Base-by-base conservation (phyloP, 179 eudicot species). In the Nepenthes alata region DNA sequence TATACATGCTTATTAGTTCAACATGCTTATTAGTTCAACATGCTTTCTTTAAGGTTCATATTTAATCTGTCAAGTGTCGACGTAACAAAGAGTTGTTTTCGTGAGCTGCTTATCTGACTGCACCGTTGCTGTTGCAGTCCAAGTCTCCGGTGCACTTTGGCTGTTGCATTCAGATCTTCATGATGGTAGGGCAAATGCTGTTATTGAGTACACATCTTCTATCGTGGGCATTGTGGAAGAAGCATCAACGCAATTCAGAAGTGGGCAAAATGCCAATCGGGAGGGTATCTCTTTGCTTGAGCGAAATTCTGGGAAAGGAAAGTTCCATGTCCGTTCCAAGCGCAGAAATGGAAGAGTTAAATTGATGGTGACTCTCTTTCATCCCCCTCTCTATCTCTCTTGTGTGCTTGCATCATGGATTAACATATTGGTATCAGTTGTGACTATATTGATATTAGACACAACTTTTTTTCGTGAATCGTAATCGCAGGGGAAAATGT, bases 311-410 rank as follows among this genome's bases (percentile, higher is more conserved):
- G 73, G 65, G 61, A 77, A 72, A 79, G 93, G 85, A 16, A 83
- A 69, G 72, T 62, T 93, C 50, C 72, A 70, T 68, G 83, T 81
- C 59, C 95, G 89, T 51, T 77, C 83, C 67, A 89, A 93, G 78
- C 85, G 96, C 62, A 80, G 98, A 71, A 89, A 89, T 76, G 98
- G 98, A 67, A 85, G 93, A 71, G 93, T 89, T 72, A 83, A 85
- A 81, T 62, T 83, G 53, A 81, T 89, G 98, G 98, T 93, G 75
- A 41, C 37, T 61, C 38, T 64, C 14, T 61, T 36, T 45, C 38
- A 45, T 35, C 11, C 38, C 44, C n/a, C 9, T 3, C 12, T n/a
- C 11, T 25, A 0, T 25, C 25, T 25, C 39, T 48, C 58, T 57
- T 47, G 38, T 16, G 3, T 14, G 12, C 50, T 41, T 67, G 41